Evolutionary conservation across 2,329 filamentous ascomycete species (phyloP).

Genomic region (Alternaria brassicae): DNA sequence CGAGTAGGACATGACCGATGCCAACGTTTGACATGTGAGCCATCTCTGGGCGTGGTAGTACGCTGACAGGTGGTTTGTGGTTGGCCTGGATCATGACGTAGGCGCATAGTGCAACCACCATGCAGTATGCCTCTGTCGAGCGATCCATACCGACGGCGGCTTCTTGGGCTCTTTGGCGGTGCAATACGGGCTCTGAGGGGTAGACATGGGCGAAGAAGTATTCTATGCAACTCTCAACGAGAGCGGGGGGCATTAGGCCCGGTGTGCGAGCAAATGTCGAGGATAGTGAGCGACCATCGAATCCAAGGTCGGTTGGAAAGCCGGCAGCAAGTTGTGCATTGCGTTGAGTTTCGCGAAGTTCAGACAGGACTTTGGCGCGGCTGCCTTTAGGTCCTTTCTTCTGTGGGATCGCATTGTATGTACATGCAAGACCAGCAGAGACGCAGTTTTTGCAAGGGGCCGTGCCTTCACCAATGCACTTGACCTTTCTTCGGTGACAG

Average conservation of each 20-base stretch:
- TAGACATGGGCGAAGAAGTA: conserved; percentile 69
- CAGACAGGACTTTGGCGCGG: conserved; percentile 68
- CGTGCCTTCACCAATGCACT: conserved; percentile 59
- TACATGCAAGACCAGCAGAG: conserved; percentile 66
- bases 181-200: conserved; percentile 68
- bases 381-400: conserved; percentile 70
- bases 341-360: conserved; percentile 62
- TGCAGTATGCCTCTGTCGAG: conserved; percentile 64
- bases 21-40: conserved; percentile 53
- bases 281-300: conserved; percentile 53
- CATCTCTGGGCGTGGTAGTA: conserved; percentile 57
- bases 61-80: conserved; percentile 52
- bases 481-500: conserved; percentile 60
- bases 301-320: conserved; percentile 47
- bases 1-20: conserved; percentile 63
- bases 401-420: conserved; percentile 69
- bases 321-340: conserved; percentile 55
- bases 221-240: conserved; percentile 63
- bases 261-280: conserved; percentile 56
- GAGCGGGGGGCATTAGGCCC: conserved; percentile 58
- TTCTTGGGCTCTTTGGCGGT: conserved; percentile 60
- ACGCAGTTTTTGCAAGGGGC: conserved; percentile 67
- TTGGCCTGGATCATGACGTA: conserved; percentile 60
- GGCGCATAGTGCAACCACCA: conserved; percentile 60
- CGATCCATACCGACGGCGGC: conserved; percentile 60